Base-by-base conservation (phyloP, 129 eudicot genomes). In the Mikania micrantha region DNA sequence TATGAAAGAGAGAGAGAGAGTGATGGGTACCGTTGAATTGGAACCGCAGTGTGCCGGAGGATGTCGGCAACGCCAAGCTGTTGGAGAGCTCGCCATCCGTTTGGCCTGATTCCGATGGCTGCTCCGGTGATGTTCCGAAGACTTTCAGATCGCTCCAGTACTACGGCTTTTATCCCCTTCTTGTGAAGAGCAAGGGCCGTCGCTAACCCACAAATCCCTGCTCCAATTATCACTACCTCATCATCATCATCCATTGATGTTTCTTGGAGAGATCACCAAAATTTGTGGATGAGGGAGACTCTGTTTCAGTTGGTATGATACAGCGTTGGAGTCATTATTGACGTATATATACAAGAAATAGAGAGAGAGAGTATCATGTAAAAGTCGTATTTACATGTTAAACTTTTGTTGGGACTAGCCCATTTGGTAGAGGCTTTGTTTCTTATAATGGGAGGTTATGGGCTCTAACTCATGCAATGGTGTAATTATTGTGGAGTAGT, bases 31-130 rank as follows among this genome's bases (percentile, higher is more conserved):
- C 79, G 20, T 2, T 38, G 54, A 25, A 84, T 8, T 25, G 45
- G 67, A 35, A 66, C 3, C 27, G 77, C 83, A 64, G 84, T 75
- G 24, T 28, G 63, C 15, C 79, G 78, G 32, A 85, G 86, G 11
- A 0, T 59, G 5, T 70, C 74, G 9, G 74, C 84, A 11, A 85
- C 69, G 9, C 86, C 82, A 28, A 81, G 84, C 67, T 81, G 86
- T 60, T 78, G 69, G 3, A 85, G 76, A 44, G 90, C 90, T 15
- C 82, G 82, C 90, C 90, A 85, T 5, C 90, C 90, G 6, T 81
- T 85, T 19, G 69, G 70, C 5, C 53, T 52, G 40, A 85, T 70
- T 31, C 70, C 75, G 52, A 85, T 75, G 9, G 81, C 82, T 1
- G 77, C 52, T 19, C 90, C 86, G 4, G 82, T 67, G n/a, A 60